Base-by-base conservation (phyloP, 2,329 filamentous ascomycete species). In the Aspergillus oerlinghausenensis region DNA sequence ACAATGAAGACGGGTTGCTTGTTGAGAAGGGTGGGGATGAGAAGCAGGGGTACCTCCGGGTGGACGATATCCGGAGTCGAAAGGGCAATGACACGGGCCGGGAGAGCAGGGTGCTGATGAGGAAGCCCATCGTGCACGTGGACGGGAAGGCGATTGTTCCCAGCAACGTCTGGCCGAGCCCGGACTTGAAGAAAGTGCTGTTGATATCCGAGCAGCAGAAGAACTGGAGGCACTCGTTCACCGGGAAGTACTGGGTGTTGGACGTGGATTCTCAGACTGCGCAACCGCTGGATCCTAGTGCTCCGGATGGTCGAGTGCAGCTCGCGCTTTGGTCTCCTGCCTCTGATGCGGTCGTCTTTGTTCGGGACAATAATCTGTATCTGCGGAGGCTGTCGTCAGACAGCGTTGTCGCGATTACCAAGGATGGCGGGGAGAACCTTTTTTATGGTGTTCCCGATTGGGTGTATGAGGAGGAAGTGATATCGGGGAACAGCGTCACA, bases 381-480 rank as follows among this genome's bases (percentile, higher is more conserved):
- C 77, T 97, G 48, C 87, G 94, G 52, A 85, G 85, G 53, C 66
- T 90, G 29, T 76, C 81, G 11, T 83, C 82, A 3, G 77, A 84
- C 21, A 75, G 81, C 17, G 82, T 90, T 4, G 80, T 82, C 4
- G 85, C 88, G 60, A 88, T 99, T 65, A 97, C 94, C 1, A 85
- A 80, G 54, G 93, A 99, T 69, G 94, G 95, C 11, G 90, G 93
- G 0, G 80, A 86, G 0, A 86, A 97, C 65, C 85, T 94, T 58
- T 99, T 99, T 74, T 97, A 99, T 67, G 94, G 94, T 19, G 85
- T 97, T 21, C 94, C 94, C 0, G 95, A 99, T 72, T 99, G 94
- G 94, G 94, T 97, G 0, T 96, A 96, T 67, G 90, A 95, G 69
- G 86, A 88, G 66, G 91, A 96, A 72, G 90, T 96, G 3, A 90